A percentile compares a stretch with the other conserved stretches of the same genome.
Conservation (phyloP, 208 protist species). For the Blechomonas ayalai region DNA sequence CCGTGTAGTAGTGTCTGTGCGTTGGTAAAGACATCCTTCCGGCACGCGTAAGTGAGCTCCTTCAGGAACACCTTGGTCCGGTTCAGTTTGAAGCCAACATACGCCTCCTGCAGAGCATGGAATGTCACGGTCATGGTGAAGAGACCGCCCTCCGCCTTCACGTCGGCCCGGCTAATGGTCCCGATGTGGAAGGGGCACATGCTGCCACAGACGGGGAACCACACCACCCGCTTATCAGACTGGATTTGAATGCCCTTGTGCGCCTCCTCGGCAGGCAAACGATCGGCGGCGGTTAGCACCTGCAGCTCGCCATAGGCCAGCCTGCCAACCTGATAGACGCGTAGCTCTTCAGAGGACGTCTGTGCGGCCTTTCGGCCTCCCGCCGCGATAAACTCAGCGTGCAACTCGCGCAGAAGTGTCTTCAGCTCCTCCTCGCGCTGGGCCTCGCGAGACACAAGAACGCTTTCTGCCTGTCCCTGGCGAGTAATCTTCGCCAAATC, state of each 20-base stretch:
- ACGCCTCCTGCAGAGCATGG: slow-evolving; percentile 68
- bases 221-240: slow-evolving; percentile 71
- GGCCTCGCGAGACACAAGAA: slow-evolving; percentile 62
- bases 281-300: slow-evolving; percentile 24
- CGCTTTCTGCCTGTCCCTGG: slow-evolving; percentile 56
- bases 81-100: slow-evolving; percentile 78
- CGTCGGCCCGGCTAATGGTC: slow-evolving; percentile 92
- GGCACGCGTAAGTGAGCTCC: slow-evolving; percentile 71
- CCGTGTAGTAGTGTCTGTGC: slow-evolving; percentile 51
- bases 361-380: slow-evolving; percentile 66
- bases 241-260: slow-evolving; percentile 78
- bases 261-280: slow-evolving; percentile 18
- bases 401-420: slow-evolving; percentile 51
- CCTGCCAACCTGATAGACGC: slow-evolving; percentile 50
- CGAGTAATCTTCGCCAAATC: slow-evolving; percentile 73
- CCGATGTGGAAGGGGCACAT: slow-evolving; percentile 93
- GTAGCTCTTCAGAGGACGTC: slow-evolving; percentile 51
- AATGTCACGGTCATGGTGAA: slow-evolving; percentile 88
- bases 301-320: slow-evolving; percentile 64
- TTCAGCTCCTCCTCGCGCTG: slow-evolving; percentile 64
- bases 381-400: slow-evolving; percentile 56
- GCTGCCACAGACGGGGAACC: slow-evolving; percentile 92
- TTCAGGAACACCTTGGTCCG: slow-evolving; percentile 82
- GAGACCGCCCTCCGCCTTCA: slow-evolving; percentile 72
- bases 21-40: slow-evolving; percentile 50